Evolutionary conservation across 345 rosid genomes (phyloP).

Genomic region (Crucihimalaya himalaica): DNA sequence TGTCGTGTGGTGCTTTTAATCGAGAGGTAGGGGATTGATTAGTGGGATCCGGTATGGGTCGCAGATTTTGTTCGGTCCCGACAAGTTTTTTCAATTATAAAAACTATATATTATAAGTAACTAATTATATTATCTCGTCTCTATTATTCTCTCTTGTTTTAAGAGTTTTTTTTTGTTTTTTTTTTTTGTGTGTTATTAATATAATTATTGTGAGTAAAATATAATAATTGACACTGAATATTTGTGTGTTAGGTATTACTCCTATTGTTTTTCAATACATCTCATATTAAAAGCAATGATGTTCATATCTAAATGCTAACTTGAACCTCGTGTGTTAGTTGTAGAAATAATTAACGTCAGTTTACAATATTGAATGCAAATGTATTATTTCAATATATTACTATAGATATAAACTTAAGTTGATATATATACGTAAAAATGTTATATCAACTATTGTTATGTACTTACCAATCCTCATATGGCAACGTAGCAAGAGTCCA

Average conservation of each 20-base stretch:
- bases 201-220: too few relatives aligned
- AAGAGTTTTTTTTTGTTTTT: background rate
- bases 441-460: background rate
- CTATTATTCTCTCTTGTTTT: background rate
- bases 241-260: too few relatives aligned
- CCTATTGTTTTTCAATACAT: too few relatives aligned
- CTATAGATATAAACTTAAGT: background rate
- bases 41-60: constrained; percentile 23
- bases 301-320: too few relatives aligned
- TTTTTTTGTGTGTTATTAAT: background rate
- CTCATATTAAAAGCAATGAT: too few relatives aligned
- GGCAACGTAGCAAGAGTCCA: background rate
- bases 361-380: background rate
- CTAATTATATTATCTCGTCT: background rate
- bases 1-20: constrained; percentile 24
- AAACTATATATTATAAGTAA: background rate
- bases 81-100: constrained; percentile 10
- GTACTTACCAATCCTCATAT: background rate
- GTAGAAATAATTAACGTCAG: background rate
- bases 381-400: background rate
- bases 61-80: constrained; percentile 29
- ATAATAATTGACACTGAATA: too few relatives aligned
- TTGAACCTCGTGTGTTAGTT: too few relatives aligned
- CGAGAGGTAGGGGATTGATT: background rate
- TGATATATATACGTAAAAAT: too few relatives aligned